phyloP scores from a whole-genome alignment of 2,329 filamentous ascomycete genomes.

The Myriosclerotinia scirpicola region DNA sequence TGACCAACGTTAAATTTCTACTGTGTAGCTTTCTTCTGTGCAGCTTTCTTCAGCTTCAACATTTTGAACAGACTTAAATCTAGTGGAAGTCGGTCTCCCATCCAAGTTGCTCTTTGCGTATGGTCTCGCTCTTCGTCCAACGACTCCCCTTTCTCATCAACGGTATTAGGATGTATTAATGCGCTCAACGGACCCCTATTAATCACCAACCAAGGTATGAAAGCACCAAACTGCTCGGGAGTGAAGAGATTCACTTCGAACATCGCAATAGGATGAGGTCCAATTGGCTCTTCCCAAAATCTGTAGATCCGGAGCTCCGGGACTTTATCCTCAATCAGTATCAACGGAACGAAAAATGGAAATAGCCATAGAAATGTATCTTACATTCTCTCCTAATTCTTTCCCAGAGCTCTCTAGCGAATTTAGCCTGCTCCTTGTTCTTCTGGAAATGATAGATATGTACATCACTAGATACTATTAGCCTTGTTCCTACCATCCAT shows the following conservation, averaged over 20 bases:
- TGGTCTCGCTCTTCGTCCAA: conserved; percentile 39
- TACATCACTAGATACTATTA: conserved; percentile 56
- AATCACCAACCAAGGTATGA: conserved; percentile 80
- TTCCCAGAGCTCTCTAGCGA: conserved; percentile 72
- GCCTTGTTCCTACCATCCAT: not conserved
- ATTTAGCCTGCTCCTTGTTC: conserved; percentile 61
- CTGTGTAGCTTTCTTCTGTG: not conserved
- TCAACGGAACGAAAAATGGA: not conserved
- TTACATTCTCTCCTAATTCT: conserved; percentile 77
- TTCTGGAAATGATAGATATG: conserved; percentile 80
- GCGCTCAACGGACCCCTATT: conserved; percentile 78
- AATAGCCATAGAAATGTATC: conserved; percentile 33
- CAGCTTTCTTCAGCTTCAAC: conserved; percentile 19
- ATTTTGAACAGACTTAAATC: conserved; percentile 53
- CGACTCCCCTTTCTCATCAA: conserved; percentile 48
- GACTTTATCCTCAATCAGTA: conserved; percentile 50
- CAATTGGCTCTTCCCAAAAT: conserved; percentile 74
- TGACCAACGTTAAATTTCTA: not conserved
- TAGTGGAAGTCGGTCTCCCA: conserved; percentile 65
- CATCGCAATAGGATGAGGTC: conserved; percentile 82
- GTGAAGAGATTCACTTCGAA: conserved; percentile 90
- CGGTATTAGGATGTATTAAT: conserved; percentile 80
- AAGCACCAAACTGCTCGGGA: conserved; percentile 84
- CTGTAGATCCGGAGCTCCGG: conserved; percentile 81
- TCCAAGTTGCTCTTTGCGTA: conserved; percentile 69